Percentiles rank a stretch among this genome's conserved stretches.
Conservation (phyloP, 495 filamentous ascomycete species). For the Aspergillus biplanus region DNA sequence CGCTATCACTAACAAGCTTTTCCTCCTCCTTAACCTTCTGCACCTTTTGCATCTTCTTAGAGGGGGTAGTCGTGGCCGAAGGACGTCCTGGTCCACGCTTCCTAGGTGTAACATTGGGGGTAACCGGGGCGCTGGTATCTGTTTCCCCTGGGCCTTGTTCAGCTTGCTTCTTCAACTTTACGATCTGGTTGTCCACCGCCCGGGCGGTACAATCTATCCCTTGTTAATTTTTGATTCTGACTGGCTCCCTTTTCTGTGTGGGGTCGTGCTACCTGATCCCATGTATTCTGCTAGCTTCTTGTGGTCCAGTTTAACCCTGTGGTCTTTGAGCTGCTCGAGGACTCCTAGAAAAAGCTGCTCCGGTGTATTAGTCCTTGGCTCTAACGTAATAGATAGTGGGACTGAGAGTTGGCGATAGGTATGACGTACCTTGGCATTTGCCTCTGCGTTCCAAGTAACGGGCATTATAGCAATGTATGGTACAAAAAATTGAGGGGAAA, state of each 20-base stretch:
- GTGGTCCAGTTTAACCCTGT: constrained; percentile 17
- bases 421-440: constrained; percentile 14
- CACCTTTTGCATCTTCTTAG: not conserved
- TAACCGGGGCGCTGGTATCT: not conserved
- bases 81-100: not conserved
- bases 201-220: constrained; percentile 8
- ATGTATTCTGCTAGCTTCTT: constrained; percentile 16
- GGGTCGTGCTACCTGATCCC: constrained; percentile 9
- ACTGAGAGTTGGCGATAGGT: not conserved
- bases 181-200: constrained; percentile 9
- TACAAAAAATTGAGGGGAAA: too few species aligned
- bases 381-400: not conserved
- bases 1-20: not conserved
- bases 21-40: not conserved
- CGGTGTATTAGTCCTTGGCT: not conserved
- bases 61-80: not conserved
- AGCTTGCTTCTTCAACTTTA: constrained; percentile 15
- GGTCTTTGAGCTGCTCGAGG: constrained; percentile 14
- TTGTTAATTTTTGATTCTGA: not conserved
- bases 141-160: not conserved
- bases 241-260: not conserved
- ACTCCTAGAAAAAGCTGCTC: constrained; percentile 17
- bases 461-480: constrained; percentile 7
- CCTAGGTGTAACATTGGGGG: not conserved
- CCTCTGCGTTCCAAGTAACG: constrained; percentile 12